phyloP scores from a whole-genome alignment of 768 basidiomycete genomes.

The Fomitopsis pulvina region DNA sequence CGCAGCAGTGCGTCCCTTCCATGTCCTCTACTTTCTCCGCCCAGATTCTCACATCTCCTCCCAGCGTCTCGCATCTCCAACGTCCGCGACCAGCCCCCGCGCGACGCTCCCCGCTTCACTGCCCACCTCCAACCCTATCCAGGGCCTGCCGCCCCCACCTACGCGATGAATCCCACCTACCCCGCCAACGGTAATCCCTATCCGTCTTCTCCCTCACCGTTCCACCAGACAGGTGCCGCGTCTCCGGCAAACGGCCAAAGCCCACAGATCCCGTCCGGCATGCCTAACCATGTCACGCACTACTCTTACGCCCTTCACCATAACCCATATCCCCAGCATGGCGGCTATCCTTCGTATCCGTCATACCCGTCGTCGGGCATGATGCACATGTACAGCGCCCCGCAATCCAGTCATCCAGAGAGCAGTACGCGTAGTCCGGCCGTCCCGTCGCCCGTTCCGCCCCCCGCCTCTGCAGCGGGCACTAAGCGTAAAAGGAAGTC shows the following conservation, averaged over 20 bases:
- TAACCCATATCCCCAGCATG: constrained; percentile 41
- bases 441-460: constrained; percentile 27
- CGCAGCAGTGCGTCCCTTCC: constrained; percentile 3
- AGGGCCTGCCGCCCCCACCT: constrained; percentile 23
- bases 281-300: constrained; percentile 32
- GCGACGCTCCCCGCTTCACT: constrained; percentile 25
- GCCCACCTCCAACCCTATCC: constrained; percentile 49
- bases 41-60: constrained; percentile 8
- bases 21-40: constrained; percentile 2
- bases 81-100: constrained; percentile 24
- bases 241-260: constrained; percentile 33
- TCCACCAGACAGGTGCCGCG: constrained; percentile 30
- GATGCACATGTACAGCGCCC: constrained; percentile 62
- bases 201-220: constrained; percentile 31
- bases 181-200: constrained; percentile 52
- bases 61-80: constrained; percentile 25
- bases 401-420: constrained; percentile 33
- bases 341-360: constrained; percentile 53
- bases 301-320: constrained; percentile 57
- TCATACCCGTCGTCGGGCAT: constrained; percentile 24
- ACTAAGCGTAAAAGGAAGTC: constrained; percentile 67
- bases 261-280: constrained; percentile 28
- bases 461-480: constrained; percentile 24
- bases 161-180: constrained; percentile 68
- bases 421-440: constrained; percentile 21